Evolutionary conservation across 768 basidiomycete species (phyloP), one percentile per base, ranked within the genome.

Genomic region (Trametes meyenii): DNA sequence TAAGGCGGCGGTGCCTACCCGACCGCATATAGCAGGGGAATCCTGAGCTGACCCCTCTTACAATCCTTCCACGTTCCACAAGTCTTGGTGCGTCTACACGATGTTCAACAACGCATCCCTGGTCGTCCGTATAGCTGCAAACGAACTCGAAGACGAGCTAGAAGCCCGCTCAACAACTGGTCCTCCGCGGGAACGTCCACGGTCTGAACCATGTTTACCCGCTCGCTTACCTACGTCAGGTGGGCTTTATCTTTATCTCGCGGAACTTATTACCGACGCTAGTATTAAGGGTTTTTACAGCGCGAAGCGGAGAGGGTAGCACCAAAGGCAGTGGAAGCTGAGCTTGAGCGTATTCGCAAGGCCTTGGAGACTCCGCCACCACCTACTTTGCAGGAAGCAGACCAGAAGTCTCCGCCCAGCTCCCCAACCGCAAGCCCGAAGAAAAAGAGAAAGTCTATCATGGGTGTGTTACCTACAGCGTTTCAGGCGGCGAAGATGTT

Each of bases 161-260:
- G 54, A 33, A 10, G 23, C 44, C 29, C 36, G 12, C 14, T 5
- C 6, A 11, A 19, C 48, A 33, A 46, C 44, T 17, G 52, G 66
- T 42, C 55, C 58, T 10, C 64, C 65, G 35, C 74, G 83, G 60
- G 74, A 69, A 61, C 80, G 79, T 44, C 65, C 84, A 2, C 65
- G 65, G 10, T 79, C 84, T 3, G 76, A 83, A 11, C 82, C 82
- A 58, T 88, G 87, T 71, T 78, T 92, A 36, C 88, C 85, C 35
- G 83, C 81, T 53, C 81, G 89, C n/a, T 79, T 92, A 46, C 90
- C 90, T 14, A 82, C 86, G 8, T 80, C 76, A 62, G 81, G 88
- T 88, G 66, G 52, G 82, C 77, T 42, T 23, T 40, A 11, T 60
- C 48, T 14, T 33, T 58, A 54, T 59, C 46, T 61, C 21, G 57